Evolutionary conservation across 441 rosid species (phyloP).

Genomic region (Aquilaria agallochum): DNA sequence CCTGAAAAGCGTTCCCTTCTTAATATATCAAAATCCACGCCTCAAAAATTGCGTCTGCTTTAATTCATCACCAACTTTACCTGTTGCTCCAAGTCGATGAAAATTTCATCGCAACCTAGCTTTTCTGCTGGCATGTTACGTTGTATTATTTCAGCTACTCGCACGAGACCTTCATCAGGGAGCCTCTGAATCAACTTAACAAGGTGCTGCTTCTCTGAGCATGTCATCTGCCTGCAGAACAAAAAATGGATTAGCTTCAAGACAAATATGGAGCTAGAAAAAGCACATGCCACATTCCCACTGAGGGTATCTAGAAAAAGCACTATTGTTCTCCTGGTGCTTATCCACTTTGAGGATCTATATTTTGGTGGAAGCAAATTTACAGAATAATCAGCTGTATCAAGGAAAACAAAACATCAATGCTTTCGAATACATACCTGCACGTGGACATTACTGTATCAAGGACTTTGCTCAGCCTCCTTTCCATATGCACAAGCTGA

Average conservation of each 20-base stretch:
- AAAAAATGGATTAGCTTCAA: conserved; percentile 9
- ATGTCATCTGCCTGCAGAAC: conserved; percentile 45
- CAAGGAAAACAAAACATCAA: too few relatives aligned
- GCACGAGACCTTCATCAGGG: conserved; percentile 39
- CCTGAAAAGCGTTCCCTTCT: conserved; percentile 7
- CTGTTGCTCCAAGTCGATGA: conserved; percentile 44
- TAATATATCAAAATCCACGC: too few relatives aligned
- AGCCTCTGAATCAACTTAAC: conserved; percentile 39
- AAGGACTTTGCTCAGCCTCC: conserved; percentile 45
- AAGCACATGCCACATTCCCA: too few relatives aligned
- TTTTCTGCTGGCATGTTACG: conserved; percentile 15
- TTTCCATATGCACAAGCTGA: conserved; percentile 56
- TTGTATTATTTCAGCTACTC: conserved; percentile 38
- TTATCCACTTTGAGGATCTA: background rate
- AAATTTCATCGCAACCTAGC: conserved; percentile 20
- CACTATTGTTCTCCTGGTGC: too few relatives aligned
- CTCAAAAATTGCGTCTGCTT: too few relatives aligned
- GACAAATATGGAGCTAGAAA: too few relatives aligned
- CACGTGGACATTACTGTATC: conserved; percentile 39
- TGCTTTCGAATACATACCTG: conserved; percentile 30
- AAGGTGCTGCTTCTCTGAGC: conserved; percentile 45
- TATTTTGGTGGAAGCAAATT: background rate
- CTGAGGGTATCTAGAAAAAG: too few relatives aligned
- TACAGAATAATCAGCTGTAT: background rate
- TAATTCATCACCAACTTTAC: conserved; percentile 14